Percentiles rank a stretch among this genome's conserved stretches.
Conservation (phyloP, 306 rosid genomes). For the Cucurbita pepo region DNA sequence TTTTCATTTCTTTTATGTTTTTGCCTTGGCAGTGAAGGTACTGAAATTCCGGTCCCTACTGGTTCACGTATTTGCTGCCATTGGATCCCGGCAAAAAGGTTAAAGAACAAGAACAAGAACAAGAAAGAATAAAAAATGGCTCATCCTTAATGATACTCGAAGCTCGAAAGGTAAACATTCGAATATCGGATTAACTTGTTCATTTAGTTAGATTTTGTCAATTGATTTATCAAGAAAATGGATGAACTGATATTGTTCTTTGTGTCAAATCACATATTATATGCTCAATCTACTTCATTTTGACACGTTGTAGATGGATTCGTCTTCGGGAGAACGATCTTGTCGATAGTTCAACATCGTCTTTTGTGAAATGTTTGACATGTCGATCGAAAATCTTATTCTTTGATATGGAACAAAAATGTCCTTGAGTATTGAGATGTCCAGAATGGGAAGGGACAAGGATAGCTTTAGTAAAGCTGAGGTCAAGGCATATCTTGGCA, state of each 20-base stretch:
- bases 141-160: neutral
- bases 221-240: neutral
- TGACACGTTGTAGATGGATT: neutral
- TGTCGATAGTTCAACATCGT: neutral
- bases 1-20: neutral
- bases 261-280: neutral
- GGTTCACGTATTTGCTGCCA: neutral
- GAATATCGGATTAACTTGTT: neutral
- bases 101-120: neutral
- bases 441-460: neutral
- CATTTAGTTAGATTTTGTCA: neutral
- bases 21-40: constrained; percentile 2
- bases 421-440: neutral
- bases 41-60: neutral
- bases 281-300: neutral
- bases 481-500: neutral
- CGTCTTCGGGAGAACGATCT: neutral
- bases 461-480: neutral
- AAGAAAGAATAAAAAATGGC: neutral
- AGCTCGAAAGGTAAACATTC: neutral
- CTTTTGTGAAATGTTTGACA: neutral
- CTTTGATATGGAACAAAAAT: neutral
- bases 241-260: neutral
- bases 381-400: neutral
- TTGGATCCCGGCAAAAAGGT: neutral